Evolutionary conservation across 495 filamentous ascomycete species (phyloP), one percentile per base, ranked within the genome.

Genomic region (Aspergillus heteromorphus): DNA sequence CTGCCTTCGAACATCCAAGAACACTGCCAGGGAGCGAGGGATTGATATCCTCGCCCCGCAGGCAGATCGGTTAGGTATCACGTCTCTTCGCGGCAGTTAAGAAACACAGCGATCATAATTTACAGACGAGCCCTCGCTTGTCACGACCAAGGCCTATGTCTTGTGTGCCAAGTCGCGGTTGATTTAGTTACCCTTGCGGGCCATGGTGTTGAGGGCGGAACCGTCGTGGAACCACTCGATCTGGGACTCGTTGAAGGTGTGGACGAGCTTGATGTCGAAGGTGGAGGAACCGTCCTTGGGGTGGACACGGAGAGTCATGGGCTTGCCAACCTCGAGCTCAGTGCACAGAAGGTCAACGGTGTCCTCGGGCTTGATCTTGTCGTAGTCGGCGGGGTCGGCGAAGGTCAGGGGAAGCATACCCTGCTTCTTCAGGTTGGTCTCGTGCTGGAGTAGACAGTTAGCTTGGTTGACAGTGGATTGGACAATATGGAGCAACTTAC

Each of bases 361-460:
- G 82, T 96, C 95, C 25, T 91, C 85, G 58, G 91, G 89, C 67
- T 87, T 80, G 76, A 98, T 95, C 80, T 88, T 93, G 72, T 98
- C 93, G 74, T 98, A 98, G 74, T 98, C 93, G 68, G 85, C 95
- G 21, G 95, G 93, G 67, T 97, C 85, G 49, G 83, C 69, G 77
- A 98, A 98, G 61, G 91, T 96, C 48, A 98, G 81, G 65, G 93
- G 93, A 77, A 98, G 89, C 91, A 98, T 93, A 78, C 93, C 93
- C 83, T 98, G 93, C 86, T 98, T 98, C 89, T 98, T 98, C 79
- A 98, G 76, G 83, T 98, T 98, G 79, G 93, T 98, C 81, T 98
- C 93, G 83, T 98, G 93, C 78, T 54, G 40, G 23, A 52, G 11
- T 40, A 53, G 13, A 49, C 54, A 23, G 55, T 62, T 59, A 66